phyloP scores from a whole-genome alignment of 1,139 yeast genomes.

The Saccharomycopsis hybrid region DNA sequence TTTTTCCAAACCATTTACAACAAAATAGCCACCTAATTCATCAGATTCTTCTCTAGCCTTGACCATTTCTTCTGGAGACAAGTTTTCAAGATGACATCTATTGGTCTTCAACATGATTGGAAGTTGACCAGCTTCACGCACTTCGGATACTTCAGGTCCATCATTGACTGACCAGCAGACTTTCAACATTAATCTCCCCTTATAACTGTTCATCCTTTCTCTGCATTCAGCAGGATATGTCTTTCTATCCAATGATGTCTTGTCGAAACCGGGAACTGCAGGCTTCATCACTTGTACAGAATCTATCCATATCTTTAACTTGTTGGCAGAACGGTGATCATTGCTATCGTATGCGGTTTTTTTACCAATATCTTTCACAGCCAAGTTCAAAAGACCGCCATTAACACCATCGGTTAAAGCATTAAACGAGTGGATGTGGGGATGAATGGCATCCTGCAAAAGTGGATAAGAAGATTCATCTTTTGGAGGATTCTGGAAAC shows the following conservation, averaged over 20 bases:
- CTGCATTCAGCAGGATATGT: conserved; percentile 87
- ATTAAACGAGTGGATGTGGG: conserved; percentile 94
- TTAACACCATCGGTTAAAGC: conserved; percentile 84
- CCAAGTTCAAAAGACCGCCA: conserved; percentile 80
- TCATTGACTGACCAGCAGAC: conserved; percentile 83
- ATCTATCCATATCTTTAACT: conserved; percentile 71
- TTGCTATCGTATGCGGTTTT: conserved; percentile 79
- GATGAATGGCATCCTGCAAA: conserved; percentile 81
- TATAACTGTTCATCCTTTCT: conserved; percentile 77
- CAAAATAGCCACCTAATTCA: conserved; percentile 94
- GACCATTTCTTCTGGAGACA: conserved; percentile 79
- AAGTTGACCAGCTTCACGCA: conserved; percentile 85
- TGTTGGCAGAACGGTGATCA: conserved; percentile 74
- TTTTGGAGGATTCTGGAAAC: conserved; percentile 85
- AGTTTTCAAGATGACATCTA: conserved; percentile 80
- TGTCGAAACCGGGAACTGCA: conserved; percentile 64
- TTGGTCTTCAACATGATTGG: conserved; percentile 89
- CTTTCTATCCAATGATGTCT: conserved; percentile 70
- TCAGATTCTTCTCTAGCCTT: conserved; percentile 82
- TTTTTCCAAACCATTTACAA: conserved; percentile 95
- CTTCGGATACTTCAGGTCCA: conserved; percentile 72
- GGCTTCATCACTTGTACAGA: conserved; percentile 86
- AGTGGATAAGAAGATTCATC: conserved; percentile 79
- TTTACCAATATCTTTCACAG: conserved; percentile 81
- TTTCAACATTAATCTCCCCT: conserved; percentile 68